Evolutionary conservation across 805 yeast genomes (phyloP), one percentile per base, ranked within the genome.

Genomic region (Candida silvicultrix): DNA sequence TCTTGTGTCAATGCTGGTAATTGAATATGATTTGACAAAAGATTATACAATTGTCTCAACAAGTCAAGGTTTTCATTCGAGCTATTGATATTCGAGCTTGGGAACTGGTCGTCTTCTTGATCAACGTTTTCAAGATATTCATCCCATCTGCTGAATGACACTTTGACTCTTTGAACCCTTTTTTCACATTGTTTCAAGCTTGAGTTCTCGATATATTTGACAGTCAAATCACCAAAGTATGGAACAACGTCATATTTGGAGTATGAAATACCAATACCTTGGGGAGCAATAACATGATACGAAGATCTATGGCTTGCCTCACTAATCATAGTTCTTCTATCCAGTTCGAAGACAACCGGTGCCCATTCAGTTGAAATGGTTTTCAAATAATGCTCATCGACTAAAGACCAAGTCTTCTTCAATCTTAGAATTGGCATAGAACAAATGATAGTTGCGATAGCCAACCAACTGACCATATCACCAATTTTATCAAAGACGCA

Each of bases 381-480:
- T 45, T 77, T 80, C 44, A 86, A 63, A 40, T 77, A 70, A 25
- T 76, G 75, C 19, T 75, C 73, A 14, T 85, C 76, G 4, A 89
- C 86, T 41, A 71, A 68, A 8, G 81, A 68, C 98, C 98, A 92
- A 1, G 90, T 75, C 45, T 77, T 74, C 23, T 76, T 68, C 40
- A 92, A 69, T 52, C 98, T 75, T 47, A 92, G 67, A 2, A 92
- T 72, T 0, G 97, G 95, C 45, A 84, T 78, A 0, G 95, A 85
- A 56, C 96, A 83, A 2, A 90, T 73, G 2, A 85, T 74, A 0
- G 94, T 81, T 1, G 96, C 88, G 53, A 92, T 80, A 0, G 96
- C 96, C 21, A 89, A 68, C 97, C 97, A 92, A 28, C 94, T 83
- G 0, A 89, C 90, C 90, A 89, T 88, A 60, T 92, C 95, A 42